Conservation (phyloP, 768 basidiomycete species). For the Wakefieldia striispora region DNA sequence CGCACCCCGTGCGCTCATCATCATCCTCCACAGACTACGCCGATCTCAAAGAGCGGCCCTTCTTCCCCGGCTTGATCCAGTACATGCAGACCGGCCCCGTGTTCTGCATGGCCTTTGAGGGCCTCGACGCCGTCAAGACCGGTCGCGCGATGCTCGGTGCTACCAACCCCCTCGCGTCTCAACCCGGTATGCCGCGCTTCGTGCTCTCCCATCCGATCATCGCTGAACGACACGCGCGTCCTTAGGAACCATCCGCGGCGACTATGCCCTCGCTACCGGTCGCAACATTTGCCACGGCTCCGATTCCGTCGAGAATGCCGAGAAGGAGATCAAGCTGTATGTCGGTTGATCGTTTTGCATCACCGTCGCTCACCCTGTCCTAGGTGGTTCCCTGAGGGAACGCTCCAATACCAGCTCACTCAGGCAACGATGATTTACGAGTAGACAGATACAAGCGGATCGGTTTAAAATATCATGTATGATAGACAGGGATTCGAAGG, state of each 20-base stretch:
- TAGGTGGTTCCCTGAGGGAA: slow-evolving; percentile 92
- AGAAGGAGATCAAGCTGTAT: slow-evolving; percentile 93
- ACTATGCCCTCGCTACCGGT: slow-evolving; percentile 91
- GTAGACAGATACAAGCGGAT: slow-evolving; percentile 36
- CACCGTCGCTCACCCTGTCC: slow-evolving; percentile 5
- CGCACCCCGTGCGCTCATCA: neutral
- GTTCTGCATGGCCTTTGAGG: slow-evolving; percentile 94
- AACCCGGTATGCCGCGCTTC: slow-evolving; percentile 57
- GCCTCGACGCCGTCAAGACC: slow-evolving; percentile 91
- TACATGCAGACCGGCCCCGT: slow-evolving; percentile 98
- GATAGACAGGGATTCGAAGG: slow-evolving; percentile 4
- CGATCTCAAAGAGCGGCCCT: slow-evolving; percentile 90
- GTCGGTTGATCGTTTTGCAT: slow-evolving; percentile 26
- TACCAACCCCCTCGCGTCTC: slow-evolving; percentile 92
- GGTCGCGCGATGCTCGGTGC: slow-evolving; percentile 95
- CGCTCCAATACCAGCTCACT: slow-evolving; percentile 65
- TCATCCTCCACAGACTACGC: slow-evolving; percentile 69
- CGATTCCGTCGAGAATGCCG: slow-evolving; percentile 82
- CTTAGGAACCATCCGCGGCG: slow-evolving; percentile 93
- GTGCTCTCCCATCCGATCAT: neutral
- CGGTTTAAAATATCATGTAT: slow-evolving; percentile 15
- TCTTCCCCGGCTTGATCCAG: slow-evolving; percentile 95
- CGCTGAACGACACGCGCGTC: slow-evolving; percentile 1
- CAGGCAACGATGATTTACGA: slow-evolving; percentile 79
- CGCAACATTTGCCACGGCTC: slow-evolving; percentile 95